These are phyloP conservation scores for Rhypophila decipiens DNA, from an alignment of 495 filamentous ascomycete species.

Conservation along the genomic window DNA sequence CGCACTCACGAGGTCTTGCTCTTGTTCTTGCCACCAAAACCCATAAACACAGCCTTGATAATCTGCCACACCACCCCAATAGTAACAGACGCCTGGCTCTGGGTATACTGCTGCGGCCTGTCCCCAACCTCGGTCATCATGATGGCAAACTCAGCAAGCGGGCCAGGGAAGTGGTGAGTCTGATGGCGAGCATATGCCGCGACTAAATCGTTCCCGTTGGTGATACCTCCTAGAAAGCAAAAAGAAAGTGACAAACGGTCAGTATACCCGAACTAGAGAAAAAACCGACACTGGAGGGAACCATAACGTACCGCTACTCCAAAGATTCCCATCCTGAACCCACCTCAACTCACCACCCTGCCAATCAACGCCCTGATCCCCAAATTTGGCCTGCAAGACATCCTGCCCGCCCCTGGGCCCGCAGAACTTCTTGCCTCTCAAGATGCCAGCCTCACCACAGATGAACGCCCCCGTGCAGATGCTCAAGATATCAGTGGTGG, in stretches of 20 bases:
- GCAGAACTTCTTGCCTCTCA: slow-evolving; percentile 41
- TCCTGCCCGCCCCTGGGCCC: slow-evolving; percentile 47
- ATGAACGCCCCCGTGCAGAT: slow-evolving; percentile 50
- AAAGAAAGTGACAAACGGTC: too few species aligned
- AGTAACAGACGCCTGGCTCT: slow-evolving; percentile 22
- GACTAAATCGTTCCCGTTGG: slow-evolving; percentile 58
- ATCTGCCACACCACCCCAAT: slow-evolving; percentile 31
- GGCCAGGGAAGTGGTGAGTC: slow-evolving; percentile 34
- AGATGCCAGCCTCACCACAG: slow-evolving; percentile 44
- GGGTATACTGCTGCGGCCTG: slow-evolving; percentile 37
- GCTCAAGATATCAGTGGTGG: slow-evolving; percentile 40
- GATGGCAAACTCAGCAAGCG: slow-evolving; percentile 43
- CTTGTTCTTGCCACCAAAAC: neutral
- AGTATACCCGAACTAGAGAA: too few species aligned
- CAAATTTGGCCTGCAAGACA: slow-evolving; percentile 34
- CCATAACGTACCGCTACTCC: slow-evolving; percentile 50
- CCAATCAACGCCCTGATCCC: slow-evolving; percentile 38
- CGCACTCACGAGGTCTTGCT: too few species aligned
- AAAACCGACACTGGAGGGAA: too few species aligned
- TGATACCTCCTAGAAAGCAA: slow-evolving; percentile 51
- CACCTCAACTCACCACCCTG: slow-evolving; percentile 44
- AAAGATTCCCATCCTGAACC: slow-evolving; percentile 53
- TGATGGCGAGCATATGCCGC: slow-evolving; percentile 47
- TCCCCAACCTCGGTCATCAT: slow-evolving; percentile 46
- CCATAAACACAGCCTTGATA: slow-evolving; percentile 17